Conservation (phyloP, 768 basidiomycete genomes). For the Phlebiopsis flavidoalba region DNA sequence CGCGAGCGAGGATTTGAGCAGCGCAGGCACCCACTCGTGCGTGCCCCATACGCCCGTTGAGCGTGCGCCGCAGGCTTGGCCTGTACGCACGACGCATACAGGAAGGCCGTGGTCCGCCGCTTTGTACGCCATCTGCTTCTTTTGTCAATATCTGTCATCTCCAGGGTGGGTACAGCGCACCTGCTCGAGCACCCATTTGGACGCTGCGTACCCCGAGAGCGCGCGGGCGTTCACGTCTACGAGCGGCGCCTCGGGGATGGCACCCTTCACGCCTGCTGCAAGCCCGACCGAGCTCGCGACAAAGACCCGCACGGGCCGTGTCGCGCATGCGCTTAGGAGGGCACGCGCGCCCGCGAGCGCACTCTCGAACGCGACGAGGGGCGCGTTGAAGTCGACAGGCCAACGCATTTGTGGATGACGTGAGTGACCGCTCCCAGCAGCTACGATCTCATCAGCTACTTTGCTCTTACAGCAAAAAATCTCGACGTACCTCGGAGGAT, state of each 20-base stretch:
- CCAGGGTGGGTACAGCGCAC: constrained; percentile 13
- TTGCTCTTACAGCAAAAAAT: neutral
- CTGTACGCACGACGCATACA: constrained; percentile 21
- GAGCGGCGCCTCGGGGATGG: constrained; percentile 22
- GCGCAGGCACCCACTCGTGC: constrained; percentile 25
- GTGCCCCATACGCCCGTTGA: constrained; percentile 23
- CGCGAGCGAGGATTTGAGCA: constrained; percentile 13
- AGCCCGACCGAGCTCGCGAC: constrained; percentile 30
- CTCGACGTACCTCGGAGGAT: neutral
- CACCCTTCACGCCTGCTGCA: constrained; percentile 10
- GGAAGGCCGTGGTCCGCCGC: neutral
- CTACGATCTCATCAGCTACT: neutral
- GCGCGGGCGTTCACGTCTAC: constrained; percentile 22
- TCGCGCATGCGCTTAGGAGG: constrained; percentile 28
- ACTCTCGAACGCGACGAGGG: constrained; percentile 26
- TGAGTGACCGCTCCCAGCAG: neutral
- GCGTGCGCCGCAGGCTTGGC: constrained; percentile 20
- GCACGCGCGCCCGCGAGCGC: constrained; percentile 23
- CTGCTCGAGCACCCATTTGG: constrained; percentile 37
- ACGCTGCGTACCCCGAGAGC: constrained; percentile 33
- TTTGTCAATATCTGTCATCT: no score
- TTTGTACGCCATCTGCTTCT: constrained; percentile 8
- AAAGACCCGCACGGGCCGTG: constrained; percentile 20
- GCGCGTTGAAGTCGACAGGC: constrained; percentile 33
- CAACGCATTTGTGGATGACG: constrained; percentile 26